Base-by-base conservation (phyloP, 305 asterid species). In the Solanum chacoense region DNA sequence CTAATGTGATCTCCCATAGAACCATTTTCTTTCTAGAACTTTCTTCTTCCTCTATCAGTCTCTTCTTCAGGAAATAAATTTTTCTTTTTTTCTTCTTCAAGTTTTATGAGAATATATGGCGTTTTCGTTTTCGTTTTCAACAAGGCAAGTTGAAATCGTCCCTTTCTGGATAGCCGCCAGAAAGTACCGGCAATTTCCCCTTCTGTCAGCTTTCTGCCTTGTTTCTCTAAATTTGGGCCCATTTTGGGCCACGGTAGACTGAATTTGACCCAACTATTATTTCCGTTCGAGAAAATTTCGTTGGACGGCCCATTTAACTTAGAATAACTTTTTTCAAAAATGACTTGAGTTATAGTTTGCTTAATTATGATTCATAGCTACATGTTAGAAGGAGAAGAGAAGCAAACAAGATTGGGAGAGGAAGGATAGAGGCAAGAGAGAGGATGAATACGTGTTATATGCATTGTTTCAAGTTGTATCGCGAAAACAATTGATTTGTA, bases 1-100 rank as follows among this genome's bases (percentile, higher is more conserved):
- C 92, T 42, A 90, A 84, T 42, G 92, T 84, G 36, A 90, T 89
- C 88, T 90, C 92, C 92, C 92, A 90, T 67, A 90, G 50, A 65
- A 90, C 93, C 89, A 72, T 77, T 81, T 77, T 76, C 80, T 87
- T 71, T 85, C 24, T 89, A 73, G 73, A 32, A 71, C 81, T 6
- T 87, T 87, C 72, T 40, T 86, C 72, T 85, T 36, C 78, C 45
- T 85, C 59, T 71, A 13, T 18, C 24, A 31, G 26, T 74, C 5
- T 59, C 71, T 59, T 28, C 22, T 72, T 71, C 77, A 71, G 77
- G 24, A 16, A 16, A 4, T 3, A 31, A 14, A 1, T 1, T 8
- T 18, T 8, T 29, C 40, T 74, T 3, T 8, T 32, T 20, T 5
- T 20, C 26, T 18, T 32, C 38, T 75, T 34, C 45, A 75, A 20